Conservation (phyloP, 2,329 filamentous ascomycete genomes). For the Diaporthe longicolla region DNA sequence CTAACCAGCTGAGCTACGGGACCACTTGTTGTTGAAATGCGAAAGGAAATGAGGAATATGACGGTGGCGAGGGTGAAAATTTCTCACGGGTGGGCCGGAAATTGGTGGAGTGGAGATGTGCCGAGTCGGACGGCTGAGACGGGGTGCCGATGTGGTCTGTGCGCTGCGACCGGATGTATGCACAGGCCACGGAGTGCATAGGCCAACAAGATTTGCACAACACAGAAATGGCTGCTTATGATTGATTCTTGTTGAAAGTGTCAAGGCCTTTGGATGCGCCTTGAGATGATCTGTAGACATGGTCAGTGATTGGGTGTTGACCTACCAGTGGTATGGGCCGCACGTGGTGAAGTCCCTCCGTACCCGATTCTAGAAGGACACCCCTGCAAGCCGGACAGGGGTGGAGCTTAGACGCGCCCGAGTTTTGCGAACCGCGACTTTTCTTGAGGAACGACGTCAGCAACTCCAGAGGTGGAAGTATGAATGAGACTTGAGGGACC, state of each 20-base stretch:
- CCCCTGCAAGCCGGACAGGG: constrained; percentile 5
- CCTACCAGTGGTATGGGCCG: not conserved
- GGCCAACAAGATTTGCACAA: not conserved
- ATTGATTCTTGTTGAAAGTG: not conserved
- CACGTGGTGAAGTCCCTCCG: no score
- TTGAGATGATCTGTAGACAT: not conserved
- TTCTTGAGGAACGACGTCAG: not conserved
- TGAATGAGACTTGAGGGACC: constrained; percentile 39
- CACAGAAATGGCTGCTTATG: not conserved
- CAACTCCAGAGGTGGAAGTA: constrained; percentile 15
- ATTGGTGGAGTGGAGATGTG: constrained; percentile 16
- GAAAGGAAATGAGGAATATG: accelerated
- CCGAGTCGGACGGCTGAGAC: not conserved
- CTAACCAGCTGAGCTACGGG: constrained; percentile 42
- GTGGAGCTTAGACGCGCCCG: constrained; percentile 17
- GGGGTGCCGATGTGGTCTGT: not conserved
- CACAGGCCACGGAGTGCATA: no score
- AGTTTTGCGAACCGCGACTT: constrained; percentile 33
- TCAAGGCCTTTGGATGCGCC: not conserved
- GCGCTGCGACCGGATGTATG: not conserved
- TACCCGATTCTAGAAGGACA: no score
- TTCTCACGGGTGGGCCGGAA: not conserved
- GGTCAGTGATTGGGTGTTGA: not conserved
- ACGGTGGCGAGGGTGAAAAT: not conserved
- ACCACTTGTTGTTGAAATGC: constrained; percentile 17